These are phyloP conservation scores for Globisporangium emineosum DNA, from an alignment of 352 stramenopile species.

Conservation along the genomic window DNA sequence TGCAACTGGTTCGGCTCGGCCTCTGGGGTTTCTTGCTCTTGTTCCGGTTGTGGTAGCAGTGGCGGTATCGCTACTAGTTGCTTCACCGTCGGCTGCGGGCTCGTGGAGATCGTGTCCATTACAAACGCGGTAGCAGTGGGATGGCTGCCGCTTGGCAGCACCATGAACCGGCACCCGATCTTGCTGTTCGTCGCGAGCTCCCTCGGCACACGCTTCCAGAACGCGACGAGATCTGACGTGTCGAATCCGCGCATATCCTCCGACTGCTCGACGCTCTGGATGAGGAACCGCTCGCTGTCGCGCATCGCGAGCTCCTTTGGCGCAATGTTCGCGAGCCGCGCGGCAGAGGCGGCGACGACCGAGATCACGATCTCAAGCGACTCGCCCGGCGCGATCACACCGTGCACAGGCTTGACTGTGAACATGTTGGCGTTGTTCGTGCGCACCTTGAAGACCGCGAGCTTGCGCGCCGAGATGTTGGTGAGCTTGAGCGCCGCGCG, in stretches of 20 bases:
- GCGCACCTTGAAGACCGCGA: slow-evolving; percentile 70
- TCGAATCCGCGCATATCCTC: slow-evolving; percentile 48
- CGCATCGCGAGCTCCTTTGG: slow-evolving; percentile 28
- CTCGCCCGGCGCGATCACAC: slow-evolving; percentile 39
- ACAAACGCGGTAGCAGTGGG: neutral
- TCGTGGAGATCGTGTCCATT: slow-evolving; percentile 14
- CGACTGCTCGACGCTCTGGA: slow-evolving; percentile 51
- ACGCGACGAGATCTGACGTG: slow-evolving; percentile 26
- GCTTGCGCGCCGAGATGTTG: slow-evolving; percentile 61
- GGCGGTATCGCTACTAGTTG: neutral
- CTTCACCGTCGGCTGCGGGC: slow-evolving; percentile 15
- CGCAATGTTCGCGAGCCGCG: slow-evolving; percentile 32
- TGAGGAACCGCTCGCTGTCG: slow-evolving; percentile 47
- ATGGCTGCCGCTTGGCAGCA: slow-evolving; percentile 1
- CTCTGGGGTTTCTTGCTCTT: slow-evolving; percentile 17
- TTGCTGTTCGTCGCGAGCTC: slow-evolving; percentile 62
- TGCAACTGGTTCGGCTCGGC: slow-evolving; percentile 19
- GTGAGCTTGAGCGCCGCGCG: slow-evolving; percentile 31
- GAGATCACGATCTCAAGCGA: slow-evolving; percentile 39
- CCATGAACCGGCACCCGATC: slow-evolving; percentile 54
- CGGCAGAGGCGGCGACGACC: slow-evolving; percentile 28
- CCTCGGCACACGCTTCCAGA: slow-evolving; percentile 57
- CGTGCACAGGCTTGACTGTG: slow-evolving; percentile 65
- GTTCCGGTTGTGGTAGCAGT: slow-evolving; percentile 9
- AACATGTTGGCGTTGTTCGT: slow-evolving; percentile 79